phyloP scores from a whole-genome alignment of 1,284 basidiomycete genomes.

The Hypsizygus ulmarius region DNA sequence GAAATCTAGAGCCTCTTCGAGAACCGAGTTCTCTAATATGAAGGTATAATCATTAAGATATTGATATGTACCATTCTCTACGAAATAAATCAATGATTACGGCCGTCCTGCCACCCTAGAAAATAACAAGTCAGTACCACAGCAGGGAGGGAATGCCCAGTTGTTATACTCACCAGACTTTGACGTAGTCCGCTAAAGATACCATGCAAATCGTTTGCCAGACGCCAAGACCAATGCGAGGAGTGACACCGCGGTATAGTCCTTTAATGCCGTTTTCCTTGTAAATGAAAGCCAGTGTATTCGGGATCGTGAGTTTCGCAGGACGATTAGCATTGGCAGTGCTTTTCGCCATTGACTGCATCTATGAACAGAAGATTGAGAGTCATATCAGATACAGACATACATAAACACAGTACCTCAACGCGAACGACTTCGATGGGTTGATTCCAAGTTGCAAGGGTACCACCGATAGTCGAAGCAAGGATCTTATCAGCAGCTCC shows the following conservation, averaged over 20 bases:
- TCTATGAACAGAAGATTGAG: slow-evolving; percentile 45
- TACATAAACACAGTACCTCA: slow-evolving; percentile 51
- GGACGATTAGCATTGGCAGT: slow-evolving; percentile 75
- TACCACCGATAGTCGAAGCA: slow-evolving; percentile 91
- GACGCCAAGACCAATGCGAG: slow-evolving; percentile 92
- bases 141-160: not conserved
- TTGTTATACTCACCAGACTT: slow-evolving; percentile 55
- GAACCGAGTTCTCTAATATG: slow-evolving; percentile 22
- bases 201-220: slow-evolving; percentile 99
- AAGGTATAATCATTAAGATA: slow-evolving; percentile 34
- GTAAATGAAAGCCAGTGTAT: slow-evolving; percentile 92
- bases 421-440: slow-evolving; percentile 97
- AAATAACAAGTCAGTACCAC: slow-evolving; percentile 9
- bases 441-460: slow-evolving; percentile 98
- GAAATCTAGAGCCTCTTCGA: not conserved
- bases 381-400: not conserved
- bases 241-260: slow-evolving; percentile 95
- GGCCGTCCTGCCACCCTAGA: slow-evolving; percentile 47
- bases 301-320: slow-evolving; percentile 87
- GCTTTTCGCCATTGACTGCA: slow-evolving; percentile 97
- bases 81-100: slow-evolving; percentile 18
- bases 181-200: slow-evolving; percentile 94
- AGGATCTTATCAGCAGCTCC: slow-evolving; percentile 84
- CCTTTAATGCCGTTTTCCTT: slow-evolving; percentile 96
- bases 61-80: slow-evolving; percentile 24